Evolutionary conservation across 345 rosid species (phyloP), one percentile per base, ranked within the genome.

Genomic region (Brassica nigra): DNA sequence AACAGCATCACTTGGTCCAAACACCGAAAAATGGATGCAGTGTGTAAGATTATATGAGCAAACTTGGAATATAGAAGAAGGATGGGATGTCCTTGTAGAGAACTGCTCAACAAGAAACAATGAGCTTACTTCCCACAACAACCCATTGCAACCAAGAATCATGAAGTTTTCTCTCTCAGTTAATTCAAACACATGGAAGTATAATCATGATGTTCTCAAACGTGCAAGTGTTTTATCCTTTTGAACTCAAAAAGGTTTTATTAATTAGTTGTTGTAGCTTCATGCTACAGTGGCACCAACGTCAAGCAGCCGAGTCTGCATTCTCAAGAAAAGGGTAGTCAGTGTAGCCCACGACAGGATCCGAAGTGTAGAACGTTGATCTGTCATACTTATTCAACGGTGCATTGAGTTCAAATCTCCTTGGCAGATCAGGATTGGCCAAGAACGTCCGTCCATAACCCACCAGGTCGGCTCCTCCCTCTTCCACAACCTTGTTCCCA

Each of bases 91-190:
- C 33, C 74, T 12, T 47, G 59, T 69, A 66, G 55, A 66, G 61
- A 58, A 66, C n/a, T 44, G 30, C 28, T 33, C n/a, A 47, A 44
- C 55, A 27, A n/a, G 28, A 74, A 71, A 58, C 5, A 11, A 54
- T 55, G 29, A n/a, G 65, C 88, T 39, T 87, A 93, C 98, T 84
- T 90, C 98, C 97, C 97, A 18, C 18, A 18, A 93, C 15, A 91
- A 86, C 64, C 98, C 94, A 86, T 93, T 93, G 52, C 97, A 93
- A 70, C 98, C 98, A 73, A 93, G 97, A 79, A 93, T 88, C 77
- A 93, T 87, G 81, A 91, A 90, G 76, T 85, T 59, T 59, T 59
- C 31, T 59, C 28, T 58, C 30, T 27, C 64, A 59, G 33, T 59
- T 14, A 30, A 27, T 18, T 58, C 62, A 9, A 59, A 59, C 63